Evolutionary conservation across 441 rosid species (phyloP).

Genomic region (Syzygium syzygioides): DNA sequence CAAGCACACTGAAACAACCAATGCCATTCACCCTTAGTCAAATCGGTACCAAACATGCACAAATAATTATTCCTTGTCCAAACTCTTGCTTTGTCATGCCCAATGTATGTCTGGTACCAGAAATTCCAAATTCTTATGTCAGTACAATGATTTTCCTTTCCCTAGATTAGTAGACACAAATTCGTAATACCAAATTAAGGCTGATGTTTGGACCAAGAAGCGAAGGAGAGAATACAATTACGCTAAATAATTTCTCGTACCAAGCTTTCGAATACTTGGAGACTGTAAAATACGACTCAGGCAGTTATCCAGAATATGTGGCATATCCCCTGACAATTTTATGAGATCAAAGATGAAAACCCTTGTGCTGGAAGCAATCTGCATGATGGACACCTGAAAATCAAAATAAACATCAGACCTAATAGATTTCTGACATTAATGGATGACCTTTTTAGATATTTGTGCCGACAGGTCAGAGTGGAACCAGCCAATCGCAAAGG

Average conservation of each 20-base stretch:
- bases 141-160: background rate
- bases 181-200: too few relatives aligned
- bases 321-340: too few relatives aligned
- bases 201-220: too few relatives aligned
- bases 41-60: background rate
- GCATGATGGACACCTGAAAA: slow-evolving; percentile 94
- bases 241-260: too few relatives aligned
- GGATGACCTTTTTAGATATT: background rate
- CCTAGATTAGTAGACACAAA: background rate
- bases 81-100: background rate
- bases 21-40: background rate
- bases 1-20: background rate
- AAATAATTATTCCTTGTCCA: background rate
- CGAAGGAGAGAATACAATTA: too few relatives aligned
- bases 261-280: too few relatives aligned
- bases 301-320: too few relatives aligned
- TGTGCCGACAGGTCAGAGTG: background rate
- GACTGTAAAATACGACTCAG: too few relatives aligned
- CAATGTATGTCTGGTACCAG: background rate
- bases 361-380: slow-evolving; percentile 71
- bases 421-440: background rate
- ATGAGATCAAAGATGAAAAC: too few relatives aligned
- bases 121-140: background rate
- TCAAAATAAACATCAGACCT: background rate
- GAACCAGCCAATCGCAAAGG: background rate